phyloP scores from a whole-genome alignment of 176 grass and related monocot species.

The Phyllostachys edulis region DNA sequence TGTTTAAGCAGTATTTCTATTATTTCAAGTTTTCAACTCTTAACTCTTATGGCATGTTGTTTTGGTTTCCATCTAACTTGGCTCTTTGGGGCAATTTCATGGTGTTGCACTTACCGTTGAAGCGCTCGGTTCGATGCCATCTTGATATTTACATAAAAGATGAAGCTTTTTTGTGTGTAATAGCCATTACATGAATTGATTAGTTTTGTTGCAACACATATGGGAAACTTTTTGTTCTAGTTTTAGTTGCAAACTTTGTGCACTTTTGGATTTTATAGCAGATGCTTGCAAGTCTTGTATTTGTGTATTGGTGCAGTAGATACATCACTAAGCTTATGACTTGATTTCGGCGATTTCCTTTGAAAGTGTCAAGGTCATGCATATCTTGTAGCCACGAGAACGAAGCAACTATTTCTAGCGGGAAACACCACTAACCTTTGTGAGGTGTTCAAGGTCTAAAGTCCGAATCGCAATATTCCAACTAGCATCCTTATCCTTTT shows the following conservation, averaged over 20 bases:
- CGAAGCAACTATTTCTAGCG: too few species aligned
- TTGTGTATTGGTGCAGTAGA: too few species aligned
- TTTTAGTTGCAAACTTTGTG: not conserved
- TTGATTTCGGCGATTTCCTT: too few species aligned
- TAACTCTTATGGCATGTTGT: not conserved
- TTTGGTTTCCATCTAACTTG: constrained; percentile 16
- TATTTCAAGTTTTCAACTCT: constrained; percentile 19
- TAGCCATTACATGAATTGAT: not conserved
- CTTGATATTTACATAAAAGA: not conserved
- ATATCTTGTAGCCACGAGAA: too few species aligned
- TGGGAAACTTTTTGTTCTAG: too few species aligned
- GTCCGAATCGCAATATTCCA: too few species aligned
- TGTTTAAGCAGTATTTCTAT: constrained; percentile 8
- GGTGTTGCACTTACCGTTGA: not conserved
- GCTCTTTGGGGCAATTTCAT: not conserved
- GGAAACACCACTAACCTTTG: too few species aligned
- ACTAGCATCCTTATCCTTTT: too few species aligned
- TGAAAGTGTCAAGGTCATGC: too few species aligned
- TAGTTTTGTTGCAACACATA: not conserved
- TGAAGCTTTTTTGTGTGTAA: not conserved
- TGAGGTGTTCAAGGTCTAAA: accelerated
- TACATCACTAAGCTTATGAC: too few species aligned
- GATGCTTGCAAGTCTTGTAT: too few species aligned
- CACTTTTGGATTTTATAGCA: too few species aligned
- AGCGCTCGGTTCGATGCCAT: not conserved